Evolutionary conservation across 1,284 basidiomycete species (phyloP), one percentile per base, ranked within the genome.

Genomic region (Heterobasidion parviporum): DNA sequence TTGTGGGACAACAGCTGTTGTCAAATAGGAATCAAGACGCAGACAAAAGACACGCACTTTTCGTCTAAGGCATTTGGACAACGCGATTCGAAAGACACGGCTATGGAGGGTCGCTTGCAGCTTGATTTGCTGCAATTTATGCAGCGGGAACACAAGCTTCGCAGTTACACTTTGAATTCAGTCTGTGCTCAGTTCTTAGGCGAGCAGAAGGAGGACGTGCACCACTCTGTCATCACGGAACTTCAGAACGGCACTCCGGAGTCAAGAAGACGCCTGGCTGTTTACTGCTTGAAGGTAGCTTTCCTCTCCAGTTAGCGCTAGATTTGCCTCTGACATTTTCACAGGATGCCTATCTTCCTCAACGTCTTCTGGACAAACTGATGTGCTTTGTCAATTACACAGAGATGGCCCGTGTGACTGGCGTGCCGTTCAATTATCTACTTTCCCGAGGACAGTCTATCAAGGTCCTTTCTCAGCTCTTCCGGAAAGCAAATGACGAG

Each of bases 361-460:
- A 98, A 70, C 79, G 94, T 50, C 71, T 98, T 44, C 80, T 98
- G 70, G 94, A 98, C 70, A 97, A 97, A 66, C 78, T 98, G 45
- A 97, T 98, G 95, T 97, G 92, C 62, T 94, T 98, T 65, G 87
- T 98, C 68, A 98, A 98, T 68, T 97, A 96, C 66, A 88, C 85
- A 38, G 94, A 98, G 68, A 94, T 98, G 93, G 81, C 95, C 8
- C 87, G 94, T 70, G 95, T 98, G 3, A 98, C 94, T 0, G 94
- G 94, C 12, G 93, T 98, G n/a, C 94, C 95, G 0, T 98, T 98
- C 80, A 97, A 97, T 67, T 96, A 85, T 68, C 78, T 98, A 2
- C 77, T 98, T 7, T 81, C 92, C 8, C 83, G 94, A 44, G 94
- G 94, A 1, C 94, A 98, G 68, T 96, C 94, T 38, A 96, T 98